Evolutionary conservation across 1,139 yeast species (phyloP).

Genomic region (Suhomyces bribrorum): DNA sequence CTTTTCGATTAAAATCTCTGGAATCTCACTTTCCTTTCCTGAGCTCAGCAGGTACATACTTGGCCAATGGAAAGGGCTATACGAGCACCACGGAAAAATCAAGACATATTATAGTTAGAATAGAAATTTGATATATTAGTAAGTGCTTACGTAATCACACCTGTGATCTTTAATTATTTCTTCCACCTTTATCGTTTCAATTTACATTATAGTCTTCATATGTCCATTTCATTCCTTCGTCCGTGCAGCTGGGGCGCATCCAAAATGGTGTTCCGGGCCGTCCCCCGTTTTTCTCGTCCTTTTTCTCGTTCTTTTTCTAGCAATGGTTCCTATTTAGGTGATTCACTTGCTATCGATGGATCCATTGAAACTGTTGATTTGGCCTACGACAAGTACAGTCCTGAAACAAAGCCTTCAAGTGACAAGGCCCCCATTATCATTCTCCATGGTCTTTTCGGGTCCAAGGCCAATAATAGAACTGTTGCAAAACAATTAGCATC

Average conservation of each 20-base stretch:
- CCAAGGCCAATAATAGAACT: slow-evolving; percentile 72
- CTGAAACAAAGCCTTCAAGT: slow-evolving; percentile 18
- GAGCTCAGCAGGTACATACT: no score
- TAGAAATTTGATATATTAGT: background rate
- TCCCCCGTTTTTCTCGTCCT: background rate
- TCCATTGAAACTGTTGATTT: slow-evolving; percentile 34
- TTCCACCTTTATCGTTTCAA: no score
- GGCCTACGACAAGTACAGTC: slow-evolving; percentile 32
- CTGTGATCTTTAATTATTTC: no score
- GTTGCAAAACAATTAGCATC: slow-evolving; percentile 57
- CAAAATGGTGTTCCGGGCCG: background rate
- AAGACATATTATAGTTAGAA: no score
- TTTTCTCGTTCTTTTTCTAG: slow-evolving; percentile 3
- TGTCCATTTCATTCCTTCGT: no score
- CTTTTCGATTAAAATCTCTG: no score
- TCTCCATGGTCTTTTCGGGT: slow-evolving; percentile 89
- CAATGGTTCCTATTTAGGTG: slow-evolving; percentile 23
- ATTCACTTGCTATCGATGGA: slow-evolving; percentile 21
- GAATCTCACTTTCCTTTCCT: no score
- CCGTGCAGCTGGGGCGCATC: no score
- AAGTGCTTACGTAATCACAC: background rate
- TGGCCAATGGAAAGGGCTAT: no score
- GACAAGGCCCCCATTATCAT: slow-evolving; percentile 61
- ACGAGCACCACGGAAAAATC: no score
- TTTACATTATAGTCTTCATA: no score